A percentile compares a stretch with the other conserved stretches of the same genome.
phyloP scores from a whole-genome alignment of 441 rosid species.

The Hypseocharis bilobata region DNA sequence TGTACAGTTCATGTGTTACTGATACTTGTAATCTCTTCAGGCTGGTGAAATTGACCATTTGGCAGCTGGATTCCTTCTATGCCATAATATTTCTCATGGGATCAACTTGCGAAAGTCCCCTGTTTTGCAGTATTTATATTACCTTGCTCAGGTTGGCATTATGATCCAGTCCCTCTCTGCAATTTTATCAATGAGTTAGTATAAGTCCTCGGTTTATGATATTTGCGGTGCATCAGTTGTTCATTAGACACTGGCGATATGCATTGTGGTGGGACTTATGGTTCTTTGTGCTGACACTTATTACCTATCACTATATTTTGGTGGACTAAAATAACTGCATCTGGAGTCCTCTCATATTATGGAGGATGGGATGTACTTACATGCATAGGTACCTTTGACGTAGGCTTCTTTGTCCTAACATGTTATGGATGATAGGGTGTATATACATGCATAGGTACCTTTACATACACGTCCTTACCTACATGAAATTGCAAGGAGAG shows the following conservation, averaged over 20 bases:
- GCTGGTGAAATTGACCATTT: conserved; percentile 73
- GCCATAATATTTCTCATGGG: conserved; percentile 64
- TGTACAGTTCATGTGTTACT: conserved; percentile 9
- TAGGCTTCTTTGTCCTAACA: no score
- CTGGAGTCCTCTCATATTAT: neutral
- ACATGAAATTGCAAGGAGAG: no score
- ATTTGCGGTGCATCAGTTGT: neutral
- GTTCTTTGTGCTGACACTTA: no score
- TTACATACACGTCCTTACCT: no score
- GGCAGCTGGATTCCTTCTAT: conserved; percentile 59
- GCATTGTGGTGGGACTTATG: conserved; percentile 3
- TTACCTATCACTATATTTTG: neutral
- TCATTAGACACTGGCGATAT: neutral
- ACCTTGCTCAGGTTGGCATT: conserved; percentile 54
- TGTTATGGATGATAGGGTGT: no score
- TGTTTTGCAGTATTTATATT: conserved; percentile 61
- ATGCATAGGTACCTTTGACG: no score
- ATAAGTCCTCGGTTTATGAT: neutral
- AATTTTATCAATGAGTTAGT: conserved; percentile 2
- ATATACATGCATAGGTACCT: no score
- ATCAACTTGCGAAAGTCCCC: conserved; percentile 67
- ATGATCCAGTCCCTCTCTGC: neutral
- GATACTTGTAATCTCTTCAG: conserved; percentile 27
- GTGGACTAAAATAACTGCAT: neutral
- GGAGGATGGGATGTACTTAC: neutral